Conservation (phyloP, 495 filamentous ascomycete species). For the Rhizodiscina lignyota region DNA sequence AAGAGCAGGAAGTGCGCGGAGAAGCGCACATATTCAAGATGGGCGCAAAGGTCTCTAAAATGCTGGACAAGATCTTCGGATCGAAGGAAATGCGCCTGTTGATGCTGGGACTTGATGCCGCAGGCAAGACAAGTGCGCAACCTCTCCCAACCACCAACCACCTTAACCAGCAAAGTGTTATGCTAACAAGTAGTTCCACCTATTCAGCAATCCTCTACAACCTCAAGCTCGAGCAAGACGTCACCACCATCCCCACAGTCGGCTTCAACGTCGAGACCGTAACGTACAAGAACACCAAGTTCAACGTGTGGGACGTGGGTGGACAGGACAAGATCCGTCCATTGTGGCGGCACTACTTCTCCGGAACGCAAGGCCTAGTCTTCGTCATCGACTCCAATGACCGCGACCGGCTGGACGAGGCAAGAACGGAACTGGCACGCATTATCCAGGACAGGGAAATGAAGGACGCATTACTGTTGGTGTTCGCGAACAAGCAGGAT, state of each 20-base stretch:
- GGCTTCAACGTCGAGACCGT: conserved; percentile 99
- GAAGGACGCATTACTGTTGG: conserved; percentile 84
- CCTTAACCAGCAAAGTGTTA: too few species aligned
- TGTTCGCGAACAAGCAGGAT: conserved; percentile 99
- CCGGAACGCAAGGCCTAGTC: conserved; percentile 90
- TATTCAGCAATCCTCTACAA: conserved; percentile 86
- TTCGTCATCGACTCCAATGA: conserved; percentile 95
- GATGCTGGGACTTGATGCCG: conserved; percentile 95
- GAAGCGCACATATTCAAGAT: too few species aligned
- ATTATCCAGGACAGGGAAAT: conserved; percentile 97
- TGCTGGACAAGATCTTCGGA: conserved; percentile 95
- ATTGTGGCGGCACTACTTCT: conserved; percentile 97
- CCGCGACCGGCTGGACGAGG: conserved; percentile 73
- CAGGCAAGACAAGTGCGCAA: conserved; percentile 80
- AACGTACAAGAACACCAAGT: conserved; percentile 97
- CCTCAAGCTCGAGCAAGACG: conserved; percentile 92
- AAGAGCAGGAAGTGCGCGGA: too few species aligned
- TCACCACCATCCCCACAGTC: conserved; percentile 98
- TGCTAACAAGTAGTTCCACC: too few species aligned
- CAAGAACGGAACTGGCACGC: conserved; percentile 72
- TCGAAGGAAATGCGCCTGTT: conserved; percentile 96
- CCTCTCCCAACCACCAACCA: not conserved
- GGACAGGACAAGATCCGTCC: conserved; percentile 99
- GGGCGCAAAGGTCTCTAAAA: conserved; percentile 71
- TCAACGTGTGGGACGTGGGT: conserved; percentile 99